These are phyloP conservation scores for Phytophthora sansomeana DNA, from an alignment of 352 stramenopile genomes.

Conservation along the genomic window DNA sequence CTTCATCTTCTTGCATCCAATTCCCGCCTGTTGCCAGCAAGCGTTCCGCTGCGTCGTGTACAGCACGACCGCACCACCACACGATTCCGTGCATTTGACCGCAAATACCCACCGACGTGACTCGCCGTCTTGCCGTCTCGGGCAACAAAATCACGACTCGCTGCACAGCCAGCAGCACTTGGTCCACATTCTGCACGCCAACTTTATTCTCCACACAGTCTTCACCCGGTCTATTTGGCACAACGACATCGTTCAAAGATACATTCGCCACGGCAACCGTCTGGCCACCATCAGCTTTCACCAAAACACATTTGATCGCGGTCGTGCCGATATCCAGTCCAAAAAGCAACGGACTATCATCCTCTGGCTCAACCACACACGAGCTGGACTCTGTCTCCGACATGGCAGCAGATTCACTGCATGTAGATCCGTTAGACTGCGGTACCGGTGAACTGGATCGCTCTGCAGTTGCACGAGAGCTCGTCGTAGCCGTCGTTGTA, in stretches of 20 bases:
- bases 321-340: conserved; percentile 83
- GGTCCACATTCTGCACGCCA: conserved; percentile 57
- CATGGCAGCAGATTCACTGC: neutral
- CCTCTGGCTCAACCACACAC: conserved; percentile 18
- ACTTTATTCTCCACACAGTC: conserved; percentile 21
- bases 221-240: conserved; percentile 13
- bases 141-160: conserved; percentile 46
- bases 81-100: conserved; percentile 90
- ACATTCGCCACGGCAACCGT: conserved; percentile 47
- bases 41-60: conserved; percentile 34
- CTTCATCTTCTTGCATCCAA: conserved; percentile 10
- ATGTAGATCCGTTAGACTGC: neutral
- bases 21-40: conserved; percentile 34
- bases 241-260: conserved; percentile 44
- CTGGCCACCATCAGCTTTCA: conserved; percentile 38
- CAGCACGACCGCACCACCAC: conserved; percentile 72
- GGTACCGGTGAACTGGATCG: neutral
- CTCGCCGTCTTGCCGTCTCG: conserved; percentile 18
- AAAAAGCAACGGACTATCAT: conserved; percentile 45
- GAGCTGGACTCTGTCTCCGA: neutral
- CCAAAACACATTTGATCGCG: conserved; percentile 76
- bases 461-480: neutral
- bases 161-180: conserved; percentile 57
- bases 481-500: conserved; percentile 11
- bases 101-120: conserved; percentile 70